Evolutionary conservation across 495 filamentous ascomycete species (phyloP).

Genomic region (Bacidia rubella): DNA sequence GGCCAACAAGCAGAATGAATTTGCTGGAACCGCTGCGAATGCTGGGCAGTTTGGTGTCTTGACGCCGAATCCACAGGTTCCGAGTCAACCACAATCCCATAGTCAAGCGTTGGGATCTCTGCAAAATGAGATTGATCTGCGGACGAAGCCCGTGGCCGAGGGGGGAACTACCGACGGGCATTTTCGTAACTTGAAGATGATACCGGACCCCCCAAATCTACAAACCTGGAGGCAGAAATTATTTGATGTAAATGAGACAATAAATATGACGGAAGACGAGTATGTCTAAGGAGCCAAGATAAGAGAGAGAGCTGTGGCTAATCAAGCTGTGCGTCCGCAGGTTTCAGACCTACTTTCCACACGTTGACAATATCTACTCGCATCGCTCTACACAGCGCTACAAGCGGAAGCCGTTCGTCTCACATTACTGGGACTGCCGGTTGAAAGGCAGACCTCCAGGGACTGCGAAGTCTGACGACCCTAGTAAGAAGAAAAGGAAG

Average conservation of each 20-base stretch:
- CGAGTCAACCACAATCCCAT: constrained; percentile 19
- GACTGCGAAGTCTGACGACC: constrained; percentile 72
- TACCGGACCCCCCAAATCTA: constrained; percentile 56
- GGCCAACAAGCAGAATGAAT: constrained; percentile 17
- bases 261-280: constrained; percentile 69
- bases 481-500: constrained; percentile 81
- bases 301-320: neutral
- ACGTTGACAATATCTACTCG: constrained; percentile 85
- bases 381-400: constrained; percentile 78
- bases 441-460: constrained; percentile 75
- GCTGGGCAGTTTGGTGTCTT: constrained; percentile 33
- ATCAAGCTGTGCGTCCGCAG: constrained; percentile 26
- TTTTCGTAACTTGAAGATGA: constrained; percentile 43
- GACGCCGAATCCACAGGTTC: constrained; percentile 19
- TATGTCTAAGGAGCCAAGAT: constrained; percentile 35
- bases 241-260: constrained; percentile 63
- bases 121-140: constrained; percentile 26
- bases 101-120: constrained; percentile 23
- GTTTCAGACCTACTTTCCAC: constrained; percentile 79
- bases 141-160: constrained; percentile 20
- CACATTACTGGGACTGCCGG: constrained; percentile 84
- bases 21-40: neutral
- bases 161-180: constrained; percentile 30
- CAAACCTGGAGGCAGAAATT: constrained; percentile 59
- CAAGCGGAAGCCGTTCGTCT: constrained; percentile 71